phyloP scores from a whole-genome alignment of 2,329 filamentous ascomycete genomes.

The Aspergillus viridinutans region DNA sequence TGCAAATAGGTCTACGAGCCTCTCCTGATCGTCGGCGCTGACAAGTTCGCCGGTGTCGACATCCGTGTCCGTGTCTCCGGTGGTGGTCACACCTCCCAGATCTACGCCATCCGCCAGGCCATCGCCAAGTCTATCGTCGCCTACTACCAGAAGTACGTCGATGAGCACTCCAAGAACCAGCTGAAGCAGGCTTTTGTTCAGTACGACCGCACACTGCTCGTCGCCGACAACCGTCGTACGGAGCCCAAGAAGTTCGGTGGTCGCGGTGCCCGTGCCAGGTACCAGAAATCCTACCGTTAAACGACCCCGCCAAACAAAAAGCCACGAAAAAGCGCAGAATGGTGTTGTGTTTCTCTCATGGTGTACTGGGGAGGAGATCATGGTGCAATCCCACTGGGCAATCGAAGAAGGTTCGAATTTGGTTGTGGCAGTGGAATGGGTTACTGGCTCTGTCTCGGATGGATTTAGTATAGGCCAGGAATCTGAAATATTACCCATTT shows the following conservation, averaged over 20 bases:
- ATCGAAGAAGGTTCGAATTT: constrained; percentile 15
- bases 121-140: constrained; percentile 96
- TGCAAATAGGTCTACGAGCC: constrained; percentile 84
- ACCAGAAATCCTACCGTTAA: constrained; percentile 99
- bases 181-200: constrained; percentile 94
- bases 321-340: constrained; percentile 9
- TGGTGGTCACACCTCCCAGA: constrained; percentile 95
- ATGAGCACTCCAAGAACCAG: constrained; percentile 99
- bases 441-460: constrained; percentile 25
- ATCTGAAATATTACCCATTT: constrained; percentile 30
- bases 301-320: constrained; percentile 9
- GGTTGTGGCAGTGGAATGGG: constrained; percentile 22
- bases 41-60: constrained; percentile 96
- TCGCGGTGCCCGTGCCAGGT: constrained; percentile 90
- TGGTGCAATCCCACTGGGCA: constrained; percentile 8
- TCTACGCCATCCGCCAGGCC: constrained; percentile 98
- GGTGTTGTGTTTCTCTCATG: constrained; percentile 7
- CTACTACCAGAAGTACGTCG: constrained; percentile 99
- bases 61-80: constrained; percentile 95
- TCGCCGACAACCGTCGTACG: constrained; percentile 97
- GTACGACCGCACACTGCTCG: constrained; percentile 95
- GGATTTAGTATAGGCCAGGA: constrained; percentile 28
- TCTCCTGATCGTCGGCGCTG: constrained; percentile 90
- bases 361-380: constrained; percentile 5
- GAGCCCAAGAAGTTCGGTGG: constrained; percentile 91